A percentile compares a stretch with the other conserved stretches of the same genome.
phyloP scores from a whole-genome alignment of 257 asterid species.

The Nicotiana undulata region DNA sequence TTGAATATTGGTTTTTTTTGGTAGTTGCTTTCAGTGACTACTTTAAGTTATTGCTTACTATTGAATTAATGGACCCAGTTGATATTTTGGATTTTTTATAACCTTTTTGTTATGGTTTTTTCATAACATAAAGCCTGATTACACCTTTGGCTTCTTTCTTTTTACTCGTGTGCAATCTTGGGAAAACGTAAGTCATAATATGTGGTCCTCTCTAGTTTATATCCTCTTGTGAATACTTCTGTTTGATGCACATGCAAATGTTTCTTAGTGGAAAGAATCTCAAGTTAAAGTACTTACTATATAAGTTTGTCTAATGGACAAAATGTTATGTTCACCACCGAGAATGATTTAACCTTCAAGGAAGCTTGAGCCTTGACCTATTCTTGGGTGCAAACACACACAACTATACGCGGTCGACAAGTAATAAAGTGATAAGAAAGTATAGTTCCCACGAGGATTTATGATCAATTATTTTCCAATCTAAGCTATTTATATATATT shows the following conservation, averaged over 20 bases:
- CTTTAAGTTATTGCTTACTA: not conserved
- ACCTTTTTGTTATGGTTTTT: not conserved
- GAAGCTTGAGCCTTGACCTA: too few relatives aligned
- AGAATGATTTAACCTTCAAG: too few relatives aligned
- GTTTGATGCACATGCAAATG: not conserved
- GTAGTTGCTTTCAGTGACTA: not conserved
- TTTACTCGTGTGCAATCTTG: not conserved
- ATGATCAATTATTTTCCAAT: too few relatives aligned
- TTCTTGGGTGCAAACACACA: too few relatives aligned
- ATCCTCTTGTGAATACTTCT: not conserved
- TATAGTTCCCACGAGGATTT: too few relatives aligned
- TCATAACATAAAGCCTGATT: not conserved
- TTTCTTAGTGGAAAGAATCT: not conserved
- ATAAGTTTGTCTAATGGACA: not conserved
- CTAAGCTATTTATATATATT: too few relatives aligned
- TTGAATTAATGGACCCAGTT: not conserved
- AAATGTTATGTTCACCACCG: too few relatives aligned
- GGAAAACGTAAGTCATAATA: not conserved
- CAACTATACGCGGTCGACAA: too few relatives aligned
- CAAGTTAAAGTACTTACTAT: not conserved
- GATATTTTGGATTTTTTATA: not conserved
- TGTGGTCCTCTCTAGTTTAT: not conserved
- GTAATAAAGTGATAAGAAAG: too few relatives aligned
- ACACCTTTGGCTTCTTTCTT: not conserved
- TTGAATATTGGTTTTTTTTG: not conserved